Evolutionary conservation across 176 grass and related monocot genomes (phyloP).

Genomic region (Leersia perrieri): DNA sequence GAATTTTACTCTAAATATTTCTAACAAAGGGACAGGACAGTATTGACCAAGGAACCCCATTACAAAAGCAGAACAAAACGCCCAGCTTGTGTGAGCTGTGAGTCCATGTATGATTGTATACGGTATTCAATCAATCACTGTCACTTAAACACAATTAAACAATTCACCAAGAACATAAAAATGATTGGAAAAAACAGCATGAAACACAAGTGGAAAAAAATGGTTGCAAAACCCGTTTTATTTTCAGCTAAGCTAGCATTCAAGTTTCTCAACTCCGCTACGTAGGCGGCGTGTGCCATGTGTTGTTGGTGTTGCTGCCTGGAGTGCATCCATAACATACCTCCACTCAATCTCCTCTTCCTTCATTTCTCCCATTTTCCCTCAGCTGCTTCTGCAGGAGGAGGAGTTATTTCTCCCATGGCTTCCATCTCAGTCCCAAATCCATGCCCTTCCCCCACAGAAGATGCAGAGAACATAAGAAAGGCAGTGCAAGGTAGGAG

Average conservation of each 20-base stretch:
- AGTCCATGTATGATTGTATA: background rate
- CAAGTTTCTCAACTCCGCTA: background rate
- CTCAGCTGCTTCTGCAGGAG: background rate
- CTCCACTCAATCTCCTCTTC: constrained; percentile 50
- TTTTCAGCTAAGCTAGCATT: background rate
- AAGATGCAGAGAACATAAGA: constrained; percentile 68
- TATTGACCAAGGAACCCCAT: background rate
- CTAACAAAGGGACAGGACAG: background rate
- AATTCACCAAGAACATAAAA: background rate
- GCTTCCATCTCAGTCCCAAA: constrained; percentile 60
- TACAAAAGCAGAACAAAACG: background rate
- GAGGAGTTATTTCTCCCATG: constrained; percentile 25
- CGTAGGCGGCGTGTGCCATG: constrained; percentile 32
- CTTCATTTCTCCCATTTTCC: constrained; percentile 17
- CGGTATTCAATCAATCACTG: background rate
- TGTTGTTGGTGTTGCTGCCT: constrained; percentile 51
- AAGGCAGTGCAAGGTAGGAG: constrained; percentile 72
- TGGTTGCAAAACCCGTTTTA: background rate
- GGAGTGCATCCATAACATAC: constrained; percentile 57
- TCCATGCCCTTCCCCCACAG: constrained; percentile 36
- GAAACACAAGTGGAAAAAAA: background rate
- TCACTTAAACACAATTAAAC: background rate
- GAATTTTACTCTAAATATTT: no score
- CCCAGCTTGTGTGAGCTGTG: background rate
- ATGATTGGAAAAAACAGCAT: background rate